A percentile compares a stretch with the other conserved stretches of the same genome.
These are phyloP conservation scores for Dillenia turbinata DNA, from an alignment of 164 flowering plant genomes.

Conservation along the genomic window DNA sequence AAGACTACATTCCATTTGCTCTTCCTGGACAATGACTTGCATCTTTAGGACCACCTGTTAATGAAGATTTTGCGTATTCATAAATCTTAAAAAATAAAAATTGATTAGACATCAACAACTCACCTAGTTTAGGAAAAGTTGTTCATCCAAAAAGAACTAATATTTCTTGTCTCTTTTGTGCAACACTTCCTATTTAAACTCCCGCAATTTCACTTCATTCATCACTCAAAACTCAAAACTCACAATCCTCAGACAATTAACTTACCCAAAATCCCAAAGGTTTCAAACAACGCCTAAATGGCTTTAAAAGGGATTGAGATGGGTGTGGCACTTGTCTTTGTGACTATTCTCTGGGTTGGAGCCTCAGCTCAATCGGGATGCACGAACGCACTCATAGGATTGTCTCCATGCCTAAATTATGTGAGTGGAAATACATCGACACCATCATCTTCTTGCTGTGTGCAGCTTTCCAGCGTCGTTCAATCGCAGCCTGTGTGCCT, in stretches of 20 bases:
- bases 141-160: background rate
- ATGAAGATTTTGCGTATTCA: too few species aligned
- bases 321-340: slow-evolving; percentile 11
- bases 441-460: slow-evolving; percentile 29
- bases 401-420: slow-evolving; percentile 35
- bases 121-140: slow-evolving; percentile 1
- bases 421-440: slow-evolving; percentile 21
- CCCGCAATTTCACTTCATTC: background rate
- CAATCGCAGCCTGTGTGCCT: slow-evolving; percentile 27
- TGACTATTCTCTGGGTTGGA: slow-evolving; percentile 8
- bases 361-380: slow-evolving; percentile 29
- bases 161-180: background rate
- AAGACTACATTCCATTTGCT: too few species aligned
- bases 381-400: slow-evolving; percentile 16
- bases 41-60: too few species aligned
- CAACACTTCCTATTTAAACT: background rate
- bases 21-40: too few species aligned
- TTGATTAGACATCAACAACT: too few species aligned
- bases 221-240: background rate
- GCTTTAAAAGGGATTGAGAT: slow-evolving; percentile 8
- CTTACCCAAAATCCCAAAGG: background rate
- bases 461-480: slow-evolving; percentile 21
- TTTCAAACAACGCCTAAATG: slow-evolving; percentile 1
- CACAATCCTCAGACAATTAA: background rate
- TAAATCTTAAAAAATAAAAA: too few species aligned